Conservation (phyloP, 352 stramenopile species). For the Phytophthora syringae region DNA sequence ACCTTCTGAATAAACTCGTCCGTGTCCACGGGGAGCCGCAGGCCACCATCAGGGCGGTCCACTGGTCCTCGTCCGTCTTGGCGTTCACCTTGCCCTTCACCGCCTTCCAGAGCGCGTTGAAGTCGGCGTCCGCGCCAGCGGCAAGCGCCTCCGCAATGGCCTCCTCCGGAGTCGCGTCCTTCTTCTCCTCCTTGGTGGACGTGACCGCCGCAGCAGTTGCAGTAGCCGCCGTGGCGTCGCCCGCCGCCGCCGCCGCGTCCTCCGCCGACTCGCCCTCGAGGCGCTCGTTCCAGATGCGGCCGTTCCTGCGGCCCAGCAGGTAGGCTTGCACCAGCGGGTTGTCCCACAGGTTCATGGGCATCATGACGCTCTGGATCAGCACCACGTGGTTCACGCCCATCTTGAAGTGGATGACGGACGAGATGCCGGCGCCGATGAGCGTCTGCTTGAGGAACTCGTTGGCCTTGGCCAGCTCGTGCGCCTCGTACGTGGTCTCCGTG, state of each 20-base stretch:
- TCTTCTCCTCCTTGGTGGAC: conserved; percentile 37
- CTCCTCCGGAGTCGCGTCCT: conserved; percentile 47
- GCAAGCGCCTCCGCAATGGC: conserved; percentile 70
- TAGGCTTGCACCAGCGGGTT: conserved; percentile 82
- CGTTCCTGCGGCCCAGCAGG: conserved; percentile 64
- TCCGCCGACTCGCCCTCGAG: conserved; percentile 79
- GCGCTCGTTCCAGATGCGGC: conserved; percentile 82
- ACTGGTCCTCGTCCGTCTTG: conserved; percentile 75
- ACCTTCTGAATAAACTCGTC: conserved; percentile 81
- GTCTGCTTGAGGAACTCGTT: conserved; percentile 89
- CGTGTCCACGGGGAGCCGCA: conserved; percentile 84
- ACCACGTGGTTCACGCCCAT: conserved; percentile 90
- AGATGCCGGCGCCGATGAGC: conserved; percentile 78
- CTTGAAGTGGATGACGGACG: conserved; percentile 83
- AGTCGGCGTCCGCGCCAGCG: conserved; percentile 74
- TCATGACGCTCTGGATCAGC: conserved; percentile 88
- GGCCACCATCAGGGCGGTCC: conserved; percentile 86
- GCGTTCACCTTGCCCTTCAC: conserved; percentile 72
- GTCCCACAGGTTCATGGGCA: conserved; percentile 85
- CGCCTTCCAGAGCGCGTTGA: conserved; percentile 63
- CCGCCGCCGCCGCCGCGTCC: conserved; percentile 46
- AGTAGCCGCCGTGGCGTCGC: conserved; percentile 11
- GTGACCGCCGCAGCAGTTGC: conserved; percentile 4
- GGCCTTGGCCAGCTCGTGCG: conserved; percentile 70
- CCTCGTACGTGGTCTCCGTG: conserved; percentile 82